These are phyloP conservation scores for Epichloe coenophiala DNA, from an alignment of 2,329 filamentous ascomycete species.

Conservation along the genomic window DNA sequence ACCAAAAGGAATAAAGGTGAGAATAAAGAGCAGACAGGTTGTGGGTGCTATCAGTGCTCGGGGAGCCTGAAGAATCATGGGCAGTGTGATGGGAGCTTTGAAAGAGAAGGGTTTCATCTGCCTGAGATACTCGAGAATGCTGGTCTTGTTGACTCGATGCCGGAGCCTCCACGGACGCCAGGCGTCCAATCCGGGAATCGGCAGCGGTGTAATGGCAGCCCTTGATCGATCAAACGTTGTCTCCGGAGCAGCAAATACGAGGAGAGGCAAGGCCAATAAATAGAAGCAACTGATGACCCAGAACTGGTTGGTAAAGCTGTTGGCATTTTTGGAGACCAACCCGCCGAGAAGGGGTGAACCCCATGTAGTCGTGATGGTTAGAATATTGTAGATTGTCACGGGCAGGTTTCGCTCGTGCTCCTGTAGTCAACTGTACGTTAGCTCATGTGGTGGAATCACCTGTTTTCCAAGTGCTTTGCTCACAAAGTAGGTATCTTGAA, in stretches of 20 bases:
- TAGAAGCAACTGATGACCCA: conserved; percentile 37
- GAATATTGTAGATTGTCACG: conserved; percentile 30
- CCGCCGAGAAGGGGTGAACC: conserved; percentile 41
- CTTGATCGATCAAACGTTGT: conserved; percentile 34
- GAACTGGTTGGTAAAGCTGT: conserved; percentile 34
- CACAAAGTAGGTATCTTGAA: conserved; percentile 46
- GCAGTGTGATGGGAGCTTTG: conserved; percentile 14
- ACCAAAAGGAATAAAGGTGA: conserved; percentile 31
- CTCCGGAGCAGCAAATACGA: conserved; percentile 37
- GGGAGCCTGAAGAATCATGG: conserved; percentile 28
- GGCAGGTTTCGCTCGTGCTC: conserved; percentile 38
- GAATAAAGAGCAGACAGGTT: conserved; percentile 29
- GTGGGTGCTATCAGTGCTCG: conserved; percentile 37
- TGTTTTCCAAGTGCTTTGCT: conserved; percentile 10
- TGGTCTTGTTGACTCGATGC: conserved; percentile 19
- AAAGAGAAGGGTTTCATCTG: conserved; percentile 28
- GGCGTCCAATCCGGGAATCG: conserved; percentile 8
- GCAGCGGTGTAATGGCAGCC: conserved; percentile 8
- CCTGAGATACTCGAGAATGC: conserved; percentile 22
- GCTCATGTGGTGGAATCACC: neutral
- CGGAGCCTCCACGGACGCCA: conserved; percentile 14
- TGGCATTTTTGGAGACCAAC: conserved; percentile 25
- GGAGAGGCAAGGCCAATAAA: conserved; percentile 29
- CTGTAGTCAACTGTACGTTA: conserved; percentile 10
- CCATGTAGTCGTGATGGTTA: conserved; percentile 35